Evolutionary conservation across 352 stramenopile species (phyloP).

Genomic region (Saprolegnia diclina): DNA sequence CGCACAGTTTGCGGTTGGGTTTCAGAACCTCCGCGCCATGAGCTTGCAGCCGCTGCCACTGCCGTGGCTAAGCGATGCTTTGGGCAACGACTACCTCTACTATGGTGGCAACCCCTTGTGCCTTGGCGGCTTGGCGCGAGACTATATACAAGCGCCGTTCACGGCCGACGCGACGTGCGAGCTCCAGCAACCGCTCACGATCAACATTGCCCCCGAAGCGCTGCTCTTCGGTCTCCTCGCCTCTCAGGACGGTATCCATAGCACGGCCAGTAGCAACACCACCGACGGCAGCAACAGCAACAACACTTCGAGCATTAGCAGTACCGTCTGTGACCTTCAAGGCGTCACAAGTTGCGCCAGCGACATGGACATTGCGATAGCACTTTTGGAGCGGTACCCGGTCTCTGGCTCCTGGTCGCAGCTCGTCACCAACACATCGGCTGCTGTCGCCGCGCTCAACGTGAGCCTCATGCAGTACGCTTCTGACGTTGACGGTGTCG

Average conservation of each 20-base stretch:
- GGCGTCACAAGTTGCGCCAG: too few relatives aligned
- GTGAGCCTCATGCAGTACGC: conserved; percentile 20
- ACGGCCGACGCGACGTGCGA: not conserved
- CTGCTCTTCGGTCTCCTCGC: not conserved
- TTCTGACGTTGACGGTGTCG: not conserved
- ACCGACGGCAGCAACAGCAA: too few relatives aligned
- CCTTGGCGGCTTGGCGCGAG: not conserved
- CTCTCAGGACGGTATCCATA: too few relatives aligned
- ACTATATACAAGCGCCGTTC: not conserved
- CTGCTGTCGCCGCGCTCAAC: not conserved
- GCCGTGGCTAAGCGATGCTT: not conserved
- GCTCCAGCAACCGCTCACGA: not conserved
- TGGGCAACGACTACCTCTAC: not conserved
- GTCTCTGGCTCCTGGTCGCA: not conserved
- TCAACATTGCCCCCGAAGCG: not conserved
- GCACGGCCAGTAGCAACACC: too few relatives aligned
- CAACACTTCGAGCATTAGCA: too few relatives aligned
- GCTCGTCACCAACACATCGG: not conserved
- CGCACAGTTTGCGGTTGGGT: not conserved
- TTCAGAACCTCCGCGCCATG: not conserved
- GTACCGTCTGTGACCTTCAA: too few relatives aligned
- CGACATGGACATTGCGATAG: not conserved
- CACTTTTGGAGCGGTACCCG: not conserved
- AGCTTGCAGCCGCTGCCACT: not conserved
- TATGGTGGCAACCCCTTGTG: conserved; percentile 13